Percentiles rank a stretch among this genome's conserved stretches.
phyloP scores from a whole-genome alignment of 495 filamentous ascomycete species.

The Talaromyces wortmannii region DNA sequence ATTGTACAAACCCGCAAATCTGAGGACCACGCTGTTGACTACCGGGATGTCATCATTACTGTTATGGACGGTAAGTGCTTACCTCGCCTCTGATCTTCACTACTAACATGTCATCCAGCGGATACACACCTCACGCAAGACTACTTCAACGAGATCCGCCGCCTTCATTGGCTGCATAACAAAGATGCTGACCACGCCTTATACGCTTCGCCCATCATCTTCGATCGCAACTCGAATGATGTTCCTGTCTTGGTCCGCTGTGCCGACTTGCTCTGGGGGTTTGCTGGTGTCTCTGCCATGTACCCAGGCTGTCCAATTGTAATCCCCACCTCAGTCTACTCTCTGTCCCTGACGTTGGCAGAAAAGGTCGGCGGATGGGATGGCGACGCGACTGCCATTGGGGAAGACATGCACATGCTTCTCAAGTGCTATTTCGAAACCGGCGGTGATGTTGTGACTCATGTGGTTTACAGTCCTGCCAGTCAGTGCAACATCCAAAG shows the following conservation, averaged over 20 bases:
- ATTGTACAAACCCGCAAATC: constrained; percentile 46
- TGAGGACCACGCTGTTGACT: constrained; percentile 24
- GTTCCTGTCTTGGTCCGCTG: constrained; percentile 60
- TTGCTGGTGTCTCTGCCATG: constrained; percentile 58
- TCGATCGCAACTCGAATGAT: constrained; percentile 62
- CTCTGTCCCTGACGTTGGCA: constrained; percentile 52
- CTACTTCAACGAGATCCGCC: constrained; percentile 56
- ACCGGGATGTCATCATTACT: constrained; percentile 57
- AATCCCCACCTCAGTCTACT: constrained; percentile 66
- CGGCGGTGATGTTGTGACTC: constrained; percentile 50
- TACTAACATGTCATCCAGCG: constrained; percentile 30
- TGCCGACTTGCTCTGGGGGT: constrained; percentile 60
- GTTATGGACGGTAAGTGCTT: constrained; percentile 57
- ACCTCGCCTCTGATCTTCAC: constrained; percentile 2
- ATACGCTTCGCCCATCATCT: constrained; percentile 64
- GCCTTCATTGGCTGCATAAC: constrained; percentile 46
- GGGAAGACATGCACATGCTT: constrained; percentile 70
- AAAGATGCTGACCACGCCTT: constrained; percentile 50
- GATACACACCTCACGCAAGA: constrained; percentile 61
- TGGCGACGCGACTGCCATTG: constrained; percentile 58
- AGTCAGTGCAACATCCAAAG: constrained; percentile 63
- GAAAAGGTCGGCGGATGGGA: constrained; percentile 62
- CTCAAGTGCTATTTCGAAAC: constrained; percentile 68
- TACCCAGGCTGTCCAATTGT: constrained; percentile 51
- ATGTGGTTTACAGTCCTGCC: constrained; percentile 49